Base-by-base conservation (phyloP, 108 stramenopile genomes). In the Pseudonitzschia multistriata region DNA sequence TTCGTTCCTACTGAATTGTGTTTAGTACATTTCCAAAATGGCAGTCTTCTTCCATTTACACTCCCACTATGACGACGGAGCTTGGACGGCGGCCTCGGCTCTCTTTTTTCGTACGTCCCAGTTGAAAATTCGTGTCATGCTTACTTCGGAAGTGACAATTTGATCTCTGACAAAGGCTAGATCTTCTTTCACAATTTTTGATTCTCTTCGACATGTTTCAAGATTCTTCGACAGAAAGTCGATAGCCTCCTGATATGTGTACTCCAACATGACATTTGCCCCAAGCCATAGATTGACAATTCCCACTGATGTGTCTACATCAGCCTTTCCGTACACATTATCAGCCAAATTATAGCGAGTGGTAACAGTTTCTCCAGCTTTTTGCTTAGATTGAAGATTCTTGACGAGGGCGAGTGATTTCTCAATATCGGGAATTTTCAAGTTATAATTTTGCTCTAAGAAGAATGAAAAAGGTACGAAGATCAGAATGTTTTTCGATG, bases 251-350 rank as follows among this genome's bases (percentile, higher is more conserved):
- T 94, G 87, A 76, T 98, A 98, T 27, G 95, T 92, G 81, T 98
- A 99, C 67, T 99, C 97, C 74, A 99, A 72, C 98, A 99, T 98
- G 62, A 98, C 97, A 87, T 96, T 95, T 50, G 97, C 98, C 30
- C 98, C 98, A 36, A 99, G 74, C 98, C 98, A 99, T 39, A 99
- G 74, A 84, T 97, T 97, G 10, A 99, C 98, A 49, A 81, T 93
- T 0, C 93, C 96, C 62, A 77, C 66, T 19, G 85, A 80, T 10
- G 56, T 66, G 73, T 94, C 93, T 17, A 99, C 80, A 62, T 95
- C 86, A 0, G 98, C 98, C 65, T 96, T 94, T 24, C 93, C 90
- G 68, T 95, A 98, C n/a, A 99, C 79, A 31, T 85, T 95, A 76
- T 99, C 98, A 6, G 91, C 88, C 15, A 99, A 72, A 83, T 85